Evolutionary conservation across 2,329 filamentous ascomycete genomes (phyloP).

Genomic region (Metarhizium rileyi): DNA sequence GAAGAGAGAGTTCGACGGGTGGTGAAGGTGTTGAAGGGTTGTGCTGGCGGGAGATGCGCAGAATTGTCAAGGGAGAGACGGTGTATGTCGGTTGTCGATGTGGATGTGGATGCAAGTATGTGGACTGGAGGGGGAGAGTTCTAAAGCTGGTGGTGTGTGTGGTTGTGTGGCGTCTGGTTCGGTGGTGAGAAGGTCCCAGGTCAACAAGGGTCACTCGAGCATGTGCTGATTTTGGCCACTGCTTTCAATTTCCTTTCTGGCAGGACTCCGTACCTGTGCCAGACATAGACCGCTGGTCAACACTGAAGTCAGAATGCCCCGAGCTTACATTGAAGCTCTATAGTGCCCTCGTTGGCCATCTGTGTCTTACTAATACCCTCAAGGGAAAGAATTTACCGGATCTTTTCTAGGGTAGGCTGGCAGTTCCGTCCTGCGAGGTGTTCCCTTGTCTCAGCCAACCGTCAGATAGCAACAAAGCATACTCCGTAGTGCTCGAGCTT

Average conservation of each 20-base stretch:
- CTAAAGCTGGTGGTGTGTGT: constrained; percentile 1
- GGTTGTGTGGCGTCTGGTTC: not conserved
- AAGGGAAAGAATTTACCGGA: too few relatives aligned
- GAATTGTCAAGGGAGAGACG: constrained; percentile 1
- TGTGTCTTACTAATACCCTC: too few relatives aligned
- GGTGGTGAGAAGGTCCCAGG: constrained; percentile 4
- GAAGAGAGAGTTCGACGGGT: not conserved
- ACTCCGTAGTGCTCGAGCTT: too few relatives aligned
- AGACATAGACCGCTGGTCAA: too few relatives aligned
- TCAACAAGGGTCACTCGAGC: not conserved
- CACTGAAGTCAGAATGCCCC: too few relatives aligned
- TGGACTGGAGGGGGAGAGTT: constrained; percentile 5
- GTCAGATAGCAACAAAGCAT: not conserved
- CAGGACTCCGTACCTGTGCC: too few relatives aligned
- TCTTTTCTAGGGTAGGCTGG: too few relatives aligned
- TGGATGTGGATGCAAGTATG: constrained; percentile 5
- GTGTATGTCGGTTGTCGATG: not conserved
- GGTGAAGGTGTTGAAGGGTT: not conserved
- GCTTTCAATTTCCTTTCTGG: too few relatives aligned
- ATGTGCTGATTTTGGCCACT: not conserved
- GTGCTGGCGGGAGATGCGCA: not conserved
- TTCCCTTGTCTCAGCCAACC: not conserved
- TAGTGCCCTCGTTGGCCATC: too few relatives aligned
- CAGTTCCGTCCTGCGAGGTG: too few relatives aligned
- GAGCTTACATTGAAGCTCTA: too few relatives aligned